Percentiles rank a stretch among this genome's conserved stretches.
Evolutionary conservation across 306 rosid species (phyloP).

Genomic region (Aeschynomene evenia): DNA sequence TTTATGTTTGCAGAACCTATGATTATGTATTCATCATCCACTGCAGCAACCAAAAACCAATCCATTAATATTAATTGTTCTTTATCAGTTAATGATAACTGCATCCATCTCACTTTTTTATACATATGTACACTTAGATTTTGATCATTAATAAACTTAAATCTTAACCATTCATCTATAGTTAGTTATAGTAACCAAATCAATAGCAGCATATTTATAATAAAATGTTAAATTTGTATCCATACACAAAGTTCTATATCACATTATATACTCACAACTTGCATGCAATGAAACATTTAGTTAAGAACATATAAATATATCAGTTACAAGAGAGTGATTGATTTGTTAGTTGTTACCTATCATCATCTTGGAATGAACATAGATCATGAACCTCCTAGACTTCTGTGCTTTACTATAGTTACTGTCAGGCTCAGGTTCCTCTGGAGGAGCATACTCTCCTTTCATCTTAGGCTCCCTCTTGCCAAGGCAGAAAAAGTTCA

Average conservation of each 20-base stretch:
- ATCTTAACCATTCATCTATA: too few relatives aligned
- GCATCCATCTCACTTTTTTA: too few relatives aligned
- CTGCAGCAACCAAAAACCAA: conserved; percentile 25
- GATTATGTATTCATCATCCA: conserved; percentile 86
- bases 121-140: too few relatives aligned
- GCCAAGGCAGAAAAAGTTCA: conserved; percentile 85
- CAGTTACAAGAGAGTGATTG: neutral
- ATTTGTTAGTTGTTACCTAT: conserved; percentile 52
- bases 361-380: conserved; percentile 94
- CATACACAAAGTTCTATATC: too few relatives aligned
- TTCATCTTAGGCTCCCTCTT: conserved; percentile 40
- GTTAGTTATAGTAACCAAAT: too few relatives aligned
- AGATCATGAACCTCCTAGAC: conserved; percentile 78
- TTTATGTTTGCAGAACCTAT: conserved; percentile 88
- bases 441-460: conserved; percentile 53
- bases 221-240: too few relatives aligned
- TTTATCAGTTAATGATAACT: too few relatives aligned
- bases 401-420: conserved; percentile 60
- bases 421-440: conserved; percentile 52
- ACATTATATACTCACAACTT: neutral
- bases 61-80: neutral
- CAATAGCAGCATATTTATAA: too few relatives aligned
- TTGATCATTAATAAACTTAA: too few relatives aligned
- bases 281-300: neutral
- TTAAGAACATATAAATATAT: neutral